Conservation (phyloP, 2,329 filamentous ascomycete species). For the Beauveria asiatica region DNA sequence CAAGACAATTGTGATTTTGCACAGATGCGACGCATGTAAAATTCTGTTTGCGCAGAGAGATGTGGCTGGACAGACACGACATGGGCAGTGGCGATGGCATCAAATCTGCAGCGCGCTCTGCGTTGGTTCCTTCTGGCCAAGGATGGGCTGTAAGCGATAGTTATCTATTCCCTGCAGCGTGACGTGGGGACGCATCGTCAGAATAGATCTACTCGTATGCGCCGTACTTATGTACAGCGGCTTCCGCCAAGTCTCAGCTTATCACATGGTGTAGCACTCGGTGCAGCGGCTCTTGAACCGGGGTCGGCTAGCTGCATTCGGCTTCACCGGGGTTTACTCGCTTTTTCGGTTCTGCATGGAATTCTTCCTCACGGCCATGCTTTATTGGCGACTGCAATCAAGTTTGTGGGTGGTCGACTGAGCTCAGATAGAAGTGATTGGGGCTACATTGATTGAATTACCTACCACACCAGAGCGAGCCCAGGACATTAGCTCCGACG, state of each 20-base stretch:
- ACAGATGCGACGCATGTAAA: background rate
- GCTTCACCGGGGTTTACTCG: background rate
- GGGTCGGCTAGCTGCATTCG: background rate
- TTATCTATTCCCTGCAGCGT: no score
- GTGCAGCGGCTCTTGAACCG: background rate
- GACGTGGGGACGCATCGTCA: no score
- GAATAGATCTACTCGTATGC: no score
- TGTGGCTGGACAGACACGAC: background rate
- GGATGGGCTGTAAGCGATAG: no score
- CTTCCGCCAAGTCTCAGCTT: background rate
- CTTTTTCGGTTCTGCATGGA: background rate
- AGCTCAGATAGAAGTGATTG: no score
- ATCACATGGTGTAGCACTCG: background rate
- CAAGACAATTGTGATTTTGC: background rate
- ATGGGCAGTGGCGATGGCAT: background rate
- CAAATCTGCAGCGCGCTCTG: background rate
- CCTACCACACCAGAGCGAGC: background rate
- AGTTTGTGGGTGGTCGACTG: no score
- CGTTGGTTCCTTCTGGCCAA: no score
- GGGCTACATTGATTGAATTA: no score
- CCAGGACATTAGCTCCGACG: conserved; percentile 7
- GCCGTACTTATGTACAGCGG: background rate
- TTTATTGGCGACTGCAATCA: no score
- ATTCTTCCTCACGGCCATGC: no score
- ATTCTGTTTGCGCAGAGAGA: background rate